phyloP scores from a whole-genome alignment of 208 protist species.

The Acanthamoeba royreba region DNA sequence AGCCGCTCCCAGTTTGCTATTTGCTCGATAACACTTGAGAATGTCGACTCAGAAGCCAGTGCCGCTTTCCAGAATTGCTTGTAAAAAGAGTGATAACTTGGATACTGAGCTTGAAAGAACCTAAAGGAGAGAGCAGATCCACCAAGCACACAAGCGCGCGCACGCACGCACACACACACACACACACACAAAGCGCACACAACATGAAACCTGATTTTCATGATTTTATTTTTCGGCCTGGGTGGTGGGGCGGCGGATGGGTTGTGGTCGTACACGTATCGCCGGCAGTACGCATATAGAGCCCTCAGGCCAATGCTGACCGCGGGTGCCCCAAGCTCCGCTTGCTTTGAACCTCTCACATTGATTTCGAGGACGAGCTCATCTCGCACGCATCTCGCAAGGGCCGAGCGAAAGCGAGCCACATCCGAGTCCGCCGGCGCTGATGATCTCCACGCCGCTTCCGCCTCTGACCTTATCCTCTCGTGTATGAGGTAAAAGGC shows the following conservation, averaged over 20 bases:
- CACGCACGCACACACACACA: background rate
- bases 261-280: background rate
- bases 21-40: background rate
- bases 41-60: background rate
- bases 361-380: background rate
- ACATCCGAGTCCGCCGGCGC: background rate
- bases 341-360: background rate
- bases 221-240: background rate
- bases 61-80: background rate
- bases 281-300: background rate
- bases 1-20: background rate
- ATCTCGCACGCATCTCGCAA: no score
- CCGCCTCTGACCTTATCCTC: background rate
- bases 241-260: background rate
- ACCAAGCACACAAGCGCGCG: background rate
- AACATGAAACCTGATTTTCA: background rate
- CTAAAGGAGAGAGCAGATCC: background rate
- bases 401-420: background rate
- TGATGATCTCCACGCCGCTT: background rate
- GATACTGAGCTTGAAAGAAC: background rate
- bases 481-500: conserved; percentile 25
- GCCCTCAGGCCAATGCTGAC: background rate
- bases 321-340: background rate
- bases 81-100: conserved; percentile 22
- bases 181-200: background rate